Conservation (phyloP, 306 rosid species). For the Citrullus amarus region DNA sequence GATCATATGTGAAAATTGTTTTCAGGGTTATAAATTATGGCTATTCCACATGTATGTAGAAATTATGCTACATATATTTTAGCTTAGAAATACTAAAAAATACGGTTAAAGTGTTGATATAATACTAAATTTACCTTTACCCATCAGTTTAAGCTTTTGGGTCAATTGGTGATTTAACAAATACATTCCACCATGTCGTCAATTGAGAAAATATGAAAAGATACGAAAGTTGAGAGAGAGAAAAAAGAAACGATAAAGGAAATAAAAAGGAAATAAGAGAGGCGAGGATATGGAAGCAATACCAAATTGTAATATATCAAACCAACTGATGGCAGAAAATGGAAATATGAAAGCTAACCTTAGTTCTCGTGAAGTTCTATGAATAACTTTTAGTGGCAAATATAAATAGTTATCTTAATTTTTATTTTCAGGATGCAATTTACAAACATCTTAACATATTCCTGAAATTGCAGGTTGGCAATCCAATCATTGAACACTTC, state of each 20-base stretch:
- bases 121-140: too few species aligned
- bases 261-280: not conserved
- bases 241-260: not conserved
- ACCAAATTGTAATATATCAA: not conserved
- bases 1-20: not conserved
- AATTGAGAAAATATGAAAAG: not conserved
- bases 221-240: not conserved
- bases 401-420: not conserved
- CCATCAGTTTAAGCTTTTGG: too few species aligned
- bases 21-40: not conserved
- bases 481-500: constrained; percentile 20
- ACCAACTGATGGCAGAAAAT: not conserved
- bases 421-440: not conserved
- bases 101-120: too few species aligned
- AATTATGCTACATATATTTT: not conserved
- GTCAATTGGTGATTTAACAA: too few species aligned
- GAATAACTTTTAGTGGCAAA: not conserved
- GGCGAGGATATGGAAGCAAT: not conserved
- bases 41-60: not conserved
- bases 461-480: constrained; percentile 38
- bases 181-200: not conserved
- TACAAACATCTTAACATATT: not conserved
- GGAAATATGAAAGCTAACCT: not conserved
- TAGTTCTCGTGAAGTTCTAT: not conserved
- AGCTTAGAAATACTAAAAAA: not conserved